A percentile compares a stretch with the other conserved stretches of the same genome.
phyloP scores from a whole-genome alignment of 2,329 filamentous ascomycete genomes.

The Fusarium chlamydosporum region DNA sequence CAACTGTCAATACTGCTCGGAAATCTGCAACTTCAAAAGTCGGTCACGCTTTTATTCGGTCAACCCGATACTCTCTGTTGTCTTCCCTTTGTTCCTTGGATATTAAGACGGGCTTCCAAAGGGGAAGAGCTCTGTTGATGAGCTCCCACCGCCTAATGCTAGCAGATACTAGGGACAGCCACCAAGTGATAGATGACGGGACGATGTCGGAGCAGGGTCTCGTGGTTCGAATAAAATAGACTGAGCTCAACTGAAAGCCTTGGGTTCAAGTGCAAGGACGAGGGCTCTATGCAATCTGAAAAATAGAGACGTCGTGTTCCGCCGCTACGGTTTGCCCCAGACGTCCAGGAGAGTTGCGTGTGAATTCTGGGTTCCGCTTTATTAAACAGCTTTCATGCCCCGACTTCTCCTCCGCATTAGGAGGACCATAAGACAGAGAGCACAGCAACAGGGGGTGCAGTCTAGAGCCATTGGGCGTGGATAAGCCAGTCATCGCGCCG shows the following conservation, averaged over 20 bases:
- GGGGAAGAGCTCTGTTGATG: slow-evolving; percentile 38
- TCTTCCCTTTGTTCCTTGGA: slow-evolving; percentile 46
- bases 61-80: slow-evolving; percentile 27
- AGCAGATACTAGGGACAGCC: slow-evolving; percentile 45
- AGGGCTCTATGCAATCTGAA: slow-evolving; percentile 39
- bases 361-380: slow-evolving; percentile 44
- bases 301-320: slow-evolving; percentile 42
- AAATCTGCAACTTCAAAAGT: slow-evolving; percentile 44
- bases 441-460: slow-evolving; percentile 43
- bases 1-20: slow-evolving; percentile 33
- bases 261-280: slow-evolving; percentile 32
- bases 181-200: slow-evolving; percentile 51
- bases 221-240: slow-evolving; percentile 15
- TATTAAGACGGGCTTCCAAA: slow-evolving; percentile 36
- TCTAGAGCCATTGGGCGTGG: slow-evolving; percentile 39
- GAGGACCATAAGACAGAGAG: slow-evolving; percentile 37
- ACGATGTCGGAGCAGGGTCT: slow-evolving; percentile 30
- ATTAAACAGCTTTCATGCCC: slow-evolving; percentile 47
- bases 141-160: slow-evolving; percentile 48
- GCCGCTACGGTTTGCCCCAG: slow-evolving; percentile 43
- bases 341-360: slow-evolving; percentile 30
- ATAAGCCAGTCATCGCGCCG: slow-evolving; percentile 34
- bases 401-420: slow-evolving; percentile 44
- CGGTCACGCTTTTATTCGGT: slow-evolving; percentile 43
- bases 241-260: slow-evolving; percentile 34